Evolutionary conservation across 129 eudicot species (phyloP).

Genomic region (Saposhnikovia divaricata): DNA sequence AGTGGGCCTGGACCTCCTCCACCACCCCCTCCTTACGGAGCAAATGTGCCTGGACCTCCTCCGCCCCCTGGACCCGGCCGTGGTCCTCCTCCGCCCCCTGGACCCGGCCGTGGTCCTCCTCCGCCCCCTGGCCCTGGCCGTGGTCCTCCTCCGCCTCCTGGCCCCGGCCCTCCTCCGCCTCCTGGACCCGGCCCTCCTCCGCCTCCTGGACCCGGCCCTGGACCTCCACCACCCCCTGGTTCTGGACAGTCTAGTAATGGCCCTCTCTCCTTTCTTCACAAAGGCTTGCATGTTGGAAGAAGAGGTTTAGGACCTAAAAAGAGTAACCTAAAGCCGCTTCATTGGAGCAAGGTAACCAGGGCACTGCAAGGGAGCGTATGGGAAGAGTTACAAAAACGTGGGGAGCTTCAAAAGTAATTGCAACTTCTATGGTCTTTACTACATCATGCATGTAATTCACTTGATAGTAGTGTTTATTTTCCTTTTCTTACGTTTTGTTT

Average conservation of each 20-base stretch:
- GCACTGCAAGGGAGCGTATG: conserved; percentile 89
- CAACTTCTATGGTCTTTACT: conserved; percentile 12
- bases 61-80: conserved; percentile 27
- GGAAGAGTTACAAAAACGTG: conserved; percentile 83
- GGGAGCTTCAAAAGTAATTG: conserved; percentile 63
- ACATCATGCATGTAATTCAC: neutral
- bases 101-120: conserved; percentile 59
- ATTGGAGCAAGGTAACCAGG: conserved; percentile 94
- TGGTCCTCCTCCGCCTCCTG: conserved; percentile 45
- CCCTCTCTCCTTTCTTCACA: conserved; percentile 21
- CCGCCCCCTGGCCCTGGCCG: conserved; percentile 46
- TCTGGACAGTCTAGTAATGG: conserved; percentile 24
- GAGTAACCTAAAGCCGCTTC: conserved; percentile 77
- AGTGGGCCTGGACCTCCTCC: conserved; percentile 52
- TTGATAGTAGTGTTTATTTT: conserved; percentile 3
- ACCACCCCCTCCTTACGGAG: neutral
- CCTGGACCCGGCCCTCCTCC: conserved; percentile 83
- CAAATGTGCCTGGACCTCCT: conserved; percentile 45
- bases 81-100: conserved; percentile 16
- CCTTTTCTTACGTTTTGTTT: neutral
- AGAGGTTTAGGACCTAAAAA: conserved; percentile 48
- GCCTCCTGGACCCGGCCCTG: conserved; percentile 30
- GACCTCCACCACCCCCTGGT: conserved; percentile 49
- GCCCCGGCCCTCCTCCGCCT: conserved; percentile 15
- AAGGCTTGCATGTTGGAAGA: conserved; percentile 52